Evolutionary conservation across 2,329 filamentous ascomycete species (phyloP).

Genomic region (Falciphora oryzae): DNA sequence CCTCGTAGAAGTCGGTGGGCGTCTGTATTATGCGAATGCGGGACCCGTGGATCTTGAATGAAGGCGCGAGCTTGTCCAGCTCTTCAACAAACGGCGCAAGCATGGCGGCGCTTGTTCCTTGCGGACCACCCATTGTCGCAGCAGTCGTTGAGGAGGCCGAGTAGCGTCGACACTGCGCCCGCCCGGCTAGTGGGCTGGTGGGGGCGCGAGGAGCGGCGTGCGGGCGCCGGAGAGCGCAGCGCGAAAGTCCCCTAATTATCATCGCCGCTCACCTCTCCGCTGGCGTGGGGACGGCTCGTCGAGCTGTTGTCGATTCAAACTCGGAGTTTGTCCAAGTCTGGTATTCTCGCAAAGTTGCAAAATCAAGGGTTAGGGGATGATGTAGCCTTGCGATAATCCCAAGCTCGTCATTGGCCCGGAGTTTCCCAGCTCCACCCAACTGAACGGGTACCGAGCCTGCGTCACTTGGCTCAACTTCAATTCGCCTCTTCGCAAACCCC

Average conservation of each 20-base stretch:
- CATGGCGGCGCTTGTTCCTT: slow-evolving; percentile 30
- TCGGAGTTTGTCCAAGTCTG: not conserved
- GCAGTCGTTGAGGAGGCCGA: slow-evolving; percentile 25
- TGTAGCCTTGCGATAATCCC: not conserved
- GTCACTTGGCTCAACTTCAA: slow-evolving; percentile 7
- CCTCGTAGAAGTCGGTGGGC: slow-evolving; percentile 85
- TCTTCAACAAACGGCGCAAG: slow-evolving; percentile 58
- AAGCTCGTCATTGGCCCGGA: slow-evolving; percentile 1
- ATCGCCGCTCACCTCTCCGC: slow-evolving; percentile 18
- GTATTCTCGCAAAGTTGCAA: not conserved
- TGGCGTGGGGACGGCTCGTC: not conserved
- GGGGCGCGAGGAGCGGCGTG: slow-evolving; percentile 20
- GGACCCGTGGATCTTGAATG: slow-evolving; percentile 77
- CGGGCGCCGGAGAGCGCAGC: slow-evolving; percentile 24
- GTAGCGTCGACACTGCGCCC: slow-evolving; percentile 33
- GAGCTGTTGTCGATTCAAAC: not conserved
- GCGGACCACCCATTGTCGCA: slow-evolving; percentile 19
- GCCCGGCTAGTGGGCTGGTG: not conserved
- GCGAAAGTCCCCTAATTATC: slow-evolving; percentile 27
- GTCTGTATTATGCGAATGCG: slow-evolving; percentile 74
- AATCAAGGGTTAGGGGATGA: not conserved
- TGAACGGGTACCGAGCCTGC: slow-evolving; percentile 1
- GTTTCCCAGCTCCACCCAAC: not conserved
- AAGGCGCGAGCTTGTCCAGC: slow-evolving; percentile 83
- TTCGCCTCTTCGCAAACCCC: slow-evolving; percentile 4